A percentile compares a stretch with the other conserved stretches of the same genome.
Evolutionary conservation across 129 eudicot genomes (phyloP).

Genomic region (Helianthus annuus): DNA sequence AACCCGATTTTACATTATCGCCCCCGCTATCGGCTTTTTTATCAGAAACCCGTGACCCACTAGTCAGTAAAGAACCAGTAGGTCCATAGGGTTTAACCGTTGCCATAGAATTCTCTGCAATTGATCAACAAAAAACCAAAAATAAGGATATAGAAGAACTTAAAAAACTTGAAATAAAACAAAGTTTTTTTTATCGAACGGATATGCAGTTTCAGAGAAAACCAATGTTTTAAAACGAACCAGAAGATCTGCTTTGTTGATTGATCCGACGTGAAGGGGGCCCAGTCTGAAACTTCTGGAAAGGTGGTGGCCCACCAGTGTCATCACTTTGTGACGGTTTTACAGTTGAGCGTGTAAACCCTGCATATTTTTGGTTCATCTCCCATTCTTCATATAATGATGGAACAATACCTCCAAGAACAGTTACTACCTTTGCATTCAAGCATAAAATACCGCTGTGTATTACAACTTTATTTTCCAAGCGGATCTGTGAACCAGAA

Average conservation of each 20-base stretch:
- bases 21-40: slow-evolving; percentile 23
- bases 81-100: slow-evolving; percentile 34
- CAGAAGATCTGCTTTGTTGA: slow-evolving; percentile 49
- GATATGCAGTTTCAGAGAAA: slow-evolving; percentile 1
- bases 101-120: slow-evolving; percentile 42
- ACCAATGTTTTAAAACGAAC: slow-evolving; percentile 30
- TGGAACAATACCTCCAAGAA: slow-evolving; percentile 86
- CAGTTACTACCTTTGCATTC: slow-evolving; percentile 52
- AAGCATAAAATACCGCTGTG: slow-evolving; percentile 72
- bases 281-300: slow-evolving; percentile 77
- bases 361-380: slow-evolving; percentile 81
- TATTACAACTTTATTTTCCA: slow-evolving; percentile 61
- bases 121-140: background rate
- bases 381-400: slow-evolving; percentile 93
- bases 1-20: slow-evolving; percentile 29
- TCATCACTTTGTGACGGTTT: slow-evolving; percentile 47
- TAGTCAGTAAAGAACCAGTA: slow-evolving; percentile 31
- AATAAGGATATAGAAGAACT: slow-evolving; percentile 5
- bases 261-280: slow-evolving; percentile 31
- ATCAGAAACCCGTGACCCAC: slow-evolving; percentile 26
- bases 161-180: slow-evolving; percentile 8
- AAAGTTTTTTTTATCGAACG: background rate
- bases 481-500: slow-evolving; percentile 57
- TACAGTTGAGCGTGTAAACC: slow-evolving; percentile 59
- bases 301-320: slow-evolving; percentile 74